Percentiles rank a stretch among this genome's conserved stretches.
These are phyloP conservation scores for Diddensiella transvaalensis DNA, from an alignment of 805 yeast genomes.

Conservation along the genomic window DNA sequence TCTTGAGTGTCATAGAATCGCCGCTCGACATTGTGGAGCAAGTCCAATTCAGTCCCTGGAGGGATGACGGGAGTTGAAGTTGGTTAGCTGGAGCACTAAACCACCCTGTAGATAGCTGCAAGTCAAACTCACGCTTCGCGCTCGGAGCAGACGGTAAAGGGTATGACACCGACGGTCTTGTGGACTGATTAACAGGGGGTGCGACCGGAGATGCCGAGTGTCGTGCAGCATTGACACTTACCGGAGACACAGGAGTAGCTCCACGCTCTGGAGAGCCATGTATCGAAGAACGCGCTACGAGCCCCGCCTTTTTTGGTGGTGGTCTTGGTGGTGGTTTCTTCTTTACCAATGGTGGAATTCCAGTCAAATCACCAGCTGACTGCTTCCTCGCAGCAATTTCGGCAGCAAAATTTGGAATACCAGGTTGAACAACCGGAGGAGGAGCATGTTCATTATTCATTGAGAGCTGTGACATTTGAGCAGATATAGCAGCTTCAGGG, in stretches of 20 bases:
- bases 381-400: slow-evolving; percentile 29
- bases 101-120: slow-evolving; percentile 25
- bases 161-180: slow-evolving; percentile 10
- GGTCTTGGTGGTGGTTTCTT: slow-evolving; percentile 26
- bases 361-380: slow-evolving; percentile 13
- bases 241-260: too few relatives aligned
- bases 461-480: neutral
- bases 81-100: slow-evolving; percentile 21
- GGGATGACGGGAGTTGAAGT: slow-evolving; percentile 27
- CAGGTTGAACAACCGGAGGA: neutral
- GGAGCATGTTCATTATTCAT: neutral
- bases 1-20: slow-evolving; percentile 18
- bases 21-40: slow-evolving; percentile 21
- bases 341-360: slow-evolving; percentile 11
- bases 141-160: slow-evolving; percentile 4
- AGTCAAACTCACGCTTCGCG: slow-evolving; percentile 18
- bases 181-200: slow-evolving; percentile 16
- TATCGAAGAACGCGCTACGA: slow-evolving; percentile 3
- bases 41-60: slow-evolving; percentile 26
- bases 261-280: slow-evolving; percentile 1
- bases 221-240: neutral
- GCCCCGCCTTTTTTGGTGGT: slow-evolving; percentile 24
- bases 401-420: slow-evolving; percentile 32
- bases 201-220: slow-evolving; percentile 9
- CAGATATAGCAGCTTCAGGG: neutral